A percentile compares a stretch with the other conserved stretches of the same genome.
Evolutionary conservation across 169 alveolate genomes (phyloP).

Genomic region (Eimeria zaria): DNA sequence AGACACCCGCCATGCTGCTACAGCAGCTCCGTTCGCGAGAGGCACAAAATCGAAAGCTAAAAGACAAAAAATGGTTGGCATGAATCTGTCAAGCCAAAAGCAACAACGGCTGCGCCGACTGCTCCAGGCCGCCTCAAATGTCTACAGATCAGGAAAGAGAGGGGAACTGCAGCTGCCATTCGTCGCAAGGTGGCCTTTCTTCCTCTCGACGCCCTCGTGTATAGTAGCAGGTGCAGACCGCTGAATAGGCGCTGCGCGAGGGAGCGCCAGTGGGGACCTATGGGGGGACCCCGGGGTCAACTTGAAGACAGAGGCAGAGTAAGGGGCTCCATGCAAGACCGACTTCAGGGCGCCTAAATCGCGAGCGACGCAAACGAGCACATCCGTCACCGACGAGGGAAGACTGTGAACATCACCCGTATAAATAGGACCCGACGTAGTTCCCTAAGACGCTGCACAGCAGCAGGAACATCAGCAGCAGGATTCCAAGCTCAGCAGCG

Average conservation of each 20-base stretch:
- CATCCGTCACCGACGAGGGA: conserved; percentile 28
- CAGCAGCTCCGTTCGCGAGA: not conserved
- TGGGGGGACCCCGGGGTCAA: not conserved
- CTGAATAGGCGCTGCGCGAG: not conserved
- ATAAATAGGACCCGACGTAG: conserved; percentile 64
- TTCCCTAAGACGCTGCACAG: conserved; percentile 66
- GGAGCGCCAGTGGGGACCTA: not conserved
- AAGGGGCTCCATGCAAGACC: conserved; percentile 23
- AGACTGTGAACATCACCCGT: conserved; percentile 73
- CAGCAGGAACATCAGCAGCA: conserved; percentile 46
- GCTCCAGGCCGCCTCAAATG: not conserved
- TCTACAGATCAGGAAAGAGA: not conserved
- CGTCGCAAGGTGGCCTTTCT: not conserved
- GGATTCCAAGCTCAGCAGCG: not conserved
- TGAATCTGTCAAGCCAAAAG: not conserved
- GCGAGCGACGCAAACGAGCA: conserved; percentile 4
- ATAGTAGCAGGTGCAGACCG: not conserved
- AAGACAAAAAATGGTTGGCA: not conserved
- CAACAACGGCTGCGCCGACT: not conserved
- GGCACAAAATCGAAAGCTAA: not conserved
- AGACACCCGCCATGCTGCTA: not conserved
- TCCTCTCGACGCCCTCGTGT: not conserved
- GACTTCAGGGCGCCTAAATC: conserved; percentile 55
- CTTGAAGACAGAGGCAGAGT: conserved; percentile 44
- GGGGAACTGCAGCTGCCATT: not conserved